Percentiles rank a stretch among this genome's conserved stretches.
These are phyloP conservation scores for Macrotyloma uniflorum DNA, from an alignment of 306 rosid species.

Conservation along the genomic window DNA sequence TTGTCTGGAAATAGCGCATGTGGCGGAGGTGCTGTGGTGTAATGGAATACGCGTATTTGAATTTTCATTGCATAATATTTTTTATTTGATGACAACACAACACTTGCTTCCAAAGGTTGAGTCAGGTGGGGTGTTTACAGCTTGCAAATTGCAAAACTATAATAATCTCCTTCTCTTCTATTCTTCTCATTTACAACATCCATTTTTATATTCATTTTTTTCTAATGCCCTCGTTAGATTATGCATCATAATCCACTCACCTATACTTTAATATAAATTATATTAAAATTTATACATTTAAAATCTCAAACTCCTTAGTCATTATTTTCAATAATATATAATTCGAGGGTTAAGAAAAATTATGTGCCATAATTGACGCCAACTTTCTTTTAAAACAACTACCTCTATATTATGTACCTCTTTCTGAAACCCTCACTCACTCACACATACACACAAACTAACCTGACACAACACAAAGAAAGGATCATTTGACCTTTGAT, in stretches of 20 bases:
- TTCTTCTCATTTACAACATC: background rate
- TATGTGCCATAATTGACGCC: too few relatives aligned
- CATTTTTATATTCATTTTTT: constrained; percentile 13
- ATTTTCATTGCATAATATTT: background rate
- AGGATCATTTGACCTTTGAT: too few relatives aligned
- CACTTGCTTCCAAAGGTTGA: background rate
- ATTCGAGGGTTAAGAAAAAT: too few relatives aligned
- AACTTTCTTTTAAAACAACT: too few relatives aligned
- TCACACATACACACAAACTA: too few relatives aligned
- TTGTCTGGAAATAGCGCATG: constrained; percentile 13
- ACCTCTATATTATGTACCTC: too few relatives aligned
- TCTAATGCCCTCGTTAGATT: background rate
- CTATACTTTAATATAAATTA: too few relatives aligned
- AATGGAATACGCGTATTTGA: constrained; percentile 36
- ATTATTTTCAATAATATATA: too few relatives aligned
- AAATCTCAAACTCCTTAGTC: too few relatives aligned
- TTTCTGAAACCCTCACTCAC: background rate
- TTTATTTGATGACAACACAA: constrained; percentile 7
- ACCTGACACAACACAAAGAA: too few relatives aligned
- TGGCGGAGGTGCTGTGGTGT: constrained; percentile 5
- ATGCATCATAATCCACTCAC: background rate
- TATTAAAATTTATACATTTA: too few relatives aligned
- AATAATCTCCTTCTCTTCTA: background rate
- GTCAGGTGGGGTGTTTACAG: constrained; percentile 42
- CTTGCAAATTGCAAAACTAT: constrained; percentile 24